Evolutionary conservation across 106 monocot genomes (phyloP), one percentile per base, ranked within the genome.

Genomic region (Posidonia australis): DNA sequence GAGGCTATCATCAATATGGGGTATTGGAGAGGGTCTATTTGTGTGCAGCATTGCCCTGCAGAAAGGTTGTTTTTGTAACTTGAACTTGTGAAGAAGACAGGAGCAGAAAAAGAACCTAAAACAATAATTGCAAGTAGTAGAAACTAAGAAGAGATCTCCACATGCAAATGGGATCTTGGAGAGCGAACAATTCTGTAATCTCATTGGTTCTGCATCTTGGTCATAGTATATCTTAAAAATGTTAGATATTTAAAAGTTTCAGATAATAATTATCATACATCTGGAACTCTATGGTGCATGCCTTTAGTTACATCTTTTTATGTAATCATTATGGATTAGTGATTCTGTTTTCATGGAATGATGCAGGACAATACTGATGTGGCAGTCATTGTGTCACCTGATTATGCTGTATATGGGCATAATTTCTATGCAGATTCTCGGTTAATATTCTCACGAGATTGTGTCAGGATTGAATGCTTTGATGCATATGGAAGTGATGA

Each of bases 371-470:
- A 17, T 17, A 10, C 5, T 27, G 47, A 64, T 16, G 14, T 18
- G 14, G 23, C 10, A 46, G 46, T 64, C 45, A 64, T 26, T 25
- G 17, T 64, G 22, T 47, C 64, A 48, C 64, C 64, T 5, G 46
- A 64, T 29, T 64, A 47, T 48, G 22, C 47, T 48, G 48, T 48
- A 64, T 64, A 18, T 48, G 0, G 18, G 20, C 21, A 64, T 25
- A 27, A 24, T 47, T 46, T 26, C 21, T 64, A 64, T 49, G 44
- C 45, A 23, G 64, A 64, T 14, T 64, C 24, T 47, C 64, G 44
- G 14, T 64, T 64, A 27, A 64, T 22, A 25, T 64, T 64, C 64
- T 64, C 26, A 47, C 47, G 26, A 46, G 48, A 64, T 21, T 64
- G 47, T 23, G 47, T 64, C 24, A 46, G 47, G 48, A 48, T 64